Base-by-base conservation (phyloP, 306 rosid genomes). In the Acacia melanoxylon region DNA sequence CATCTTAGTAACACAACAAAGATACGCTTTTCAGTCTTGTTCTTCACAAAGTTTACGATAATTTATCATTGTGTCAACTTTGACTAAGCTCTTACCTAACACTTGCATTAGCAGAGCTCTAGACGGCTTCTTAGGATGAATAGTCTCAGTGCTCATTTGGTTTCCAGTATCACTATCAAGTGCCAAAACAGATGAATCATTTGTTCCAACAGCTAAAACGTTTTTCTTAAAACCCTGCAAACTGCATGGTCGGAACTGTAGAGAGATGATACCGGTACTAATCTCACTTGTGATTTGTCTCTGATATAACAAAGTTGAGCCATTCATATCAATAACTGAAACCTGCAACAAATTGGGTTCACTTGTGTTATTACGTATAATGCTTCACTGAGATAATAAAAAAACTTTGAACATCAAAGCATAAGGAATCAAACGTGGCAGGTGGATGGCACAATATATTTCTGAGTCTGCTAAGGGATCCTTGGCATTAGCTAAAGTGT, bases 51-150 rank as follows among this genome's bases (percentile, higher is more conserved):
- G 75, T 71, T 71, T 44, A 44, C 10, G 52, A 29, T 33, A 51
- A 67, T 17, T 54, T 22, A 25, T 63, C 66, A n/a, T 54, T 76
- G 73, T 80, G 29, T 78, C 63, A 68, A 85, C 42, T 46, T n/a
- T 74, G 31, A 84, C 78, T 68, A 1, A 71, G 37, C 73, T 78
- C 89, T 91, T 86, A 93, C 98, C 94, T 72, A 93, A 87, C 68
- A 90, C 87, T 84, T 90, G 91, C 94, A 93, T 87, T 78, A 88
- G 86, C 54, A 95, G 81, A 78, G 98, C 97, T 82, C 81, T 89
- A 13, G 92, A 91, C 52, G 94, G 97, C 88, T 91, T 91, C 94
- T 90, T 95, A 8, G 98, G 98, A 58, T 84, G 98, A 85, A 95
- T 85, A n/a, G 80, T 65, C 82, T 44, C 88, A 19, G 87, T 31